Evolutionary conservation across 2,329 filamentous ascomycete genomes (phyloP).

Genomic region (Ophiocordyceps unilateralis): DNA sequence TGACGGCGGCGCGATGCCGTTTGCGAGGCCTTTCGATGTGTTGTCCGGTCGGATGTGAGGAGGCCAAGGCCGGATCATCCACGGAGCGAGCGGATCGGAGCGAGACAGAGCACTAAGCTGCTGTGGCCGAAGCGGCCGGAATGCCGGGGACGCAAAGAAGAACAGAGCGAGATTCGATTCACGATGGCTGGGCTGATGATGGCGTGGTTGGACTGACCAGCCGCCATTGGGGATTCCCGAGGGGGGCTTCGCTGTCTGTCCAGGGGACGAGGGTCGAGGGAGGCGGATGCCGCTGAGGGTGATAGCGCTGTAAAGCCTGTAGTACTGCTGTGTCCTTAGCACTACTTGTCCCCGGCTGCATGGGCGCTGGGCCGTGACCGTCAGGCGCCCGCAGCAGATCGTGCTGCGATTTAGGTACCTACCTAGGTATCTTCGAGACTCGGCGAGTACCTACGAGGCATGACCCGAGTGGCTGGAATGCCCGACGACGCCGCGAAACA

Average conservation of each 20-base stretch:
- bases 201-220: constrained; percentile 1
- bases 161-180: neutral
- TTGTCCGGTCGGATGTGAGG: neutral
- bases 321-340: too few species aligned
- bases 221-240: neutral
- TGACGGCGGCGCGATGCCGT: constrained; percentile 6
- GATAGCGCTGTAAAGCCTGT: neutral
- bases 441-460: neutral
- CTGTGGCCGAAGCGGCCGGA: neutral
- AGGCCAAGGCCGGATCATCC: constrained; percentile 1
- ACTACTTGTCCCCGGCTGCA: too few species aligned
- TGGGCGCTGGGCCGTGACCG: neutral
- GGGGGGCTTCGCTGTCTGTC: neutral
- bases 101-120: neutral
- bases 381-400: neutral
- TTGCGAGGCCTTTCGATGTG: neutral
- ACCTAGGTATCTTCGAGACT: neutral
- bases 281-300: neutral
- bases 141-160: neutral
- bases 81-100: constrained; percentile 1
- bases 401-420: too few species aligned
- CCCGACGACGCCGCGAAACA: neutral
- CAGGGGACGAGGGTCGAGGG: neutral
- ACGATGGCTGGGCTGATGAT: constrained; percentile 2
- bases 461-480: neutral